phyloP scores from a whole-genome alignment of 2,329 filamentous ascomycete genomes.

The Myriangium duriaei region DNA sequence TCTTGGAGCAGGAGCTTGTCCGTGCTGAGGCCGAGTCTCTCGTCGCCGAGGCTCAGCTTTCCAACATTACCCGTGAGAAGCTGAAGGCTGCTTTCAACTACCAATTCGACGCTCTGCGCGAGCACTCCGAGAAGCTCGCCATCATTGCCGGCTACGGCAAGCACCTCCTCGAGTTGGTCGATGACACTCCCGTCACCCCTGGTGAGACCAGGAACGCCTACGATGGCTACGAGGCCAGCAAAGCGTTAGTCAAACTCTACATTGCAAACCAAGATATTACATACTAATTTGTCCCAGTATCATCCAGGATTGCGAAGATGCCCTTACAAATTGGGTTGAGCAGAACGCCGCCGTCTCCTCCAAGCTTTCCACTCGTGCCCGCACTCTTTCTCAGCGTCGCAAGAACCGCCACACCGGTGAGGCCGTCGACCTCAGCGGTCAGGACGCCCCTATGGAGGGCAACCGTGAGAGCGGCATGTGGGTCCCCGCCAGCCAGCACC shows the following conservation, averaged over 20 bases:
- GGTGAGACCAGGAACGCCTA: slow-evolving; percentile 93
- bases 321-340: slow-evolving; percentile 91
- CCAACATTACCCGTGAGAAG: slow-evolving; percentile 99
- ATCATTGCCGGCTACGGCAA: slow-evolving; percentile 97
- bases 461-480: slow-evolving; percentile 62
- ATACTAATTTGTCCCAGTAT: no score
- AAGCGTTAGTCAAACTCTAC: slow-evolving; percentile 48
- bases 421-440: slow-evolving; percentile 68
- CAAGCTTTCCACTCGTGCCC: slow-evolving; percentile 75
- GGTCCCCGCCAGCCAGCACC: slow-evolving; percentile 62
- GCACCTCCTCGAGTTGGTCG: slow-evolving; percentile 91
- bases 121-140: slow-evolving; percentile 96
- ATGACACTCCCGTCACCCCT: slow-evolving; percentile 92
- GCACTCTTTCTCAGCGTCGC: slow-evolving; percentile 75
- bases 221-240: slow-evolving; percentile 95
- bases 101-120: slow-evolving; percentile 92
- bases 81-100: slow-evolving; percentile 97
- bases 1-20: slow-evolving; percentile 96
- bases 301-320: slow-evolving; percentile 97
- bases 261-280: no score
- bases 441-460: slow-evolving; percentile 63
- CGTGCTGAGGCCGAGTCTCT: slow-evolving; percentile 98
- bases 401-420: slow-evolving; percentile 50
- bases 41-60: slow-evolving; percentile 92
- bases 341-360: slow-evolving; percentile 80